Conservation (phyloP, 495 filamentous ascomycete genomes). For the Podospora sp. region DNA sequence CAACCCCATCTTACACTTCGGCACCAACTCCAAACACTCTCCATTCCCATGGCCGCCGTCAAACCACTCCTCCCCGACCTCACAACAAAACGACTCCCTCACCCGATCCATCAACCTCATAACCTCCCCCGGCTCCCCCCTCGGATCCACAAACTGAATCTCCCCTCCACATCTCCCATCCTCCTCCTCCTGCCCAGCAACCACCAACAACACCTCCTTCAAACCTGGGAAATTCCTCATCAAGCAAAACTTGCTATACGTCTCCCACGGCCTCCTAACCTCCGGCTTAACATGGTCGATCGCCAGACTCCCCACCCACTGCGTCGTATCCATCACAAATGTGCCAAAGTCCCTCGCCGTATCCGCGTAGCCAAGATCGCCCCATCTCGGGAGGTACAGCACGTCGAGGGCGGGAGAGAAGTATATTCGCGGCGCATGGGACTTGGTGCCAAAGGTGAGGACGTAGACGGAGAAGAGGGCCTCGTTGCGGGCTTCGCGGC, state of each 20-base stretch:
- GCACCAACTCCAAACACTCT: conserved; percentile 25
- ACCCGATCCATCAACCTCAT: conserved; percentile 44
- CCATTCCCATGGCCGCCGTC: conserved; percentile 2
- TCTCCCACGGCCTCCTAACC: conserved; percentile 55
- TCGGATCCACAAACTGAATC: conserved; percentile 44
- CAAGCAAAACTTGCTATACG: conserved; percentile 53
- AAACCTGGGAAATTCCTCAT: conserved; percentile 47
- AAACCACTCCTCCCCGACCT: conserved; percentile 31
- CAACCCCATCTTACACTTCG: conserved; percentile 21
- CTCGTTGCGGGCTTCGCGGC: conserved; percentile 49
- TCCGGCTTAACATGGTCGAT: conserved; percentile 51
- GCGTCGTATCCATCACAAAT: conserved; percentile 31
- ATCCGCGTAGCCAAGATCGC: conserved; percentile 52
- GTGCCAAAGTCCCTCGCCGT: conserved; percentile 43
- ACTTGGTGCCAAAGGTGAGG: conserved; percentile 44
- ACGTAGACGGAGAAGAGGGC: conserved; percentile 42
- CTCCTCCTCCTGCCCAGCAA: conserved; percentile 18
- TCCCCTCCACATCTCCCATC: conserved; percentile 15
- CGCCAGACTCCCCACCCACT: conserved; percentile 42
- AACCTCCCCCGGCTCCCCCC: conserved; percentile 33
- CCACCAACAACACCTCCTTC: conserved; percentile 35
- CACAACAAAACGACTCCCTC: conserved; percentile 44
- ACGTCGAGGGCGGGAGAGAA: conserved; percentile 50
- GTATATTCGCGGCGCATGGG: conserved; percentile 39
- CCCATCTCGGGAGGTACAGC: conserved; percentile 51